Percentiles rank a stretch among this genome's conserved stretches.
phyloP scores from a whole-genome alignment of 2,329 filamentous ascomycete species.

The Camptophora hylomeconis region DNA sequence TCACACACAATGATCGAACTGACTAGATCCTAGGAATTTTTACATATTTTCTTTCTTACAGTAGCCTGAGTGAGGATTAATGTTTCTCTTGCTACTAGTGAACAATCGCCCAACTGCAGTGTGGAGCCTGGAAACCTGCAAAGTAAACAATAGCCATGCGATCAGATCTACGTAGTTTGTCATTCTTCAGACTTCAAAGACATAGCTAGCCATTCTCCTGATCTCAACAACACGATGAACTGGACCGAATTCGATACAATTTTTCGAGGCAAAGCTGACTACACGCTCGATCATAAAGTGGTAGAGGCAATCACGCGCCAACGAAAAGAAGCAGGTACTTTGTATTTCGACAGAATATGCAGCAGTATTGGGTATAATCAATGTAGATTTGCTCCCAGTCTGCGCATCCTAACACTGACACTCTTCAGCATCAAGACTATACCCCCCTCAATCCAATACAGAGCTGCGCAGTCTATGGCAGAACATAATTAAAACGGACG shows the following conservation, averaged over 20 bases:
- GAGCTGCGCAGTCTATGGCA: slow-evolving; percentile 57
- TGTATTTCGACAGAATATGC: slow-evolving; percentile 72
- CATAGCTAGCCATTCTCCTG: too few species aligned
- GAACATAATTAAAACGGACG: slow-evolving; percentile 51
- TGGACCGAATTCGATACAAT: slow-evolving; percentile 56
- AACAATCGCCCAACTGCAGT: too few species aligned
- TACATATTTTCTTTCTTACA: too few species aligned
- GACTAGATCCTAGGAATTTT: too few species aligned
- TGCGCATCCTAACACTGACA: slow-evolving; percentile 1
- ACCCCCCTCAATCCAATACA: slow-evolving; percentile 59
- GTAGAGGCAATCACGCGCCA: slow-evolving; percentile 52
- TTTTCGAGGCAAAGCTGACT: slow-evolving; percentile 48
- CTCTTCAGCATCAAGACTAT: slow-evolving; percentile 39
- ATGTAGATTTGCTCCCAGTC: slow-evolving; percentile 32
- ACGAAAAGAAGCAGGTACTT: slow-evolving; percentile 52
- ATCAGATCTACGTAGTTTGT: too few species aligned
- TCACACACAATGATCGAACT: too few species aligned
- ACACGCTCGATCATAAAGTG: slow-evolving; percentile 48
- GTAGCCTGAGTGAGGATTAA: too few species aligned
- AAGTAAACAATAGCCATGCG: too few species aligned
- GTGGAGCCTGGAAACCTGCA: too few species aligned
- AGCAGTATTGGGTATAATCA: slow-evolving; percentile 56
- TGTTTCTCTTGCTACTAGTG: too few species aligned
- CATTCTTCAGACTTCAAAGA: too few species aligned
- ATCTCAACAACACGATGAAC: too few species aligned